A percentile compares a stretch with the other conserved stretches of the same genome.
Evolutionary conservation across 2,329 filamentous ascomycete genomes (phyloP).

Genomic region (Ciborinia camelliae): DNA sequence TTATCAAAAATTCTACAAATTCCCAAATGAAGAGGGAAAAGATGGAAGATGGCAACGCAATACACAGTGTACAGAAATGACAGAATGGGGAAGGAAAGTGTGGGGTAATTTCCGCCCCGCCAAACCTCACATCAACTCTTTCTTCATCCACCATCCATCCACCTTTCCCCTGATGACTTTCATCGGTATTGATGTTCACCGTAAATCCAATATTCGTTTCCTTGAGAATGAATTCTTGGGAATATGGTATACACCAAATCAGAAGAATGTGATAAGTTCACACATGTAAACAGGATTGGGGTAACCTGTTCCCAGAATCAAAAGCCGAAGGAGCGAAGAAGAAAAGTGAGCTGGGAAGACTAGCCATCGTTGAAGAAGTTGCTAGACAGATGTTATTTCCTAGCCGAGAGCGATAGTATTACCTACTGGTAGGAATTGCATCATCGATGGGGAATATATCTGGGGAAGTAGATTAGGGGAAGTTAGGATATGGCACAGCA

Average conservation of each 20-base stretch:
- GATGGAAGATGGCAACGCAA: no score
- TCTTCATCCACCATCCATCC: no score
- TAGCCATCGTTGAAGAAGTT: constrained; percentile 42
- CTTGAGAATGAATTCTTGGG: background rate
- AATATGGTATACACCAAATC: background rate
- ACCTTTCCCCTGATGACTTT: no score
- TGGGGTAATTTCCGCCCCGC: no score
- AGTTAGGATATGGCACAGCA: background rate
- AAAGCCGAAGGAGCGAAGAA: constrained; percentile 24
- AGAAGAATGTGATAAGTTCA: background rate
- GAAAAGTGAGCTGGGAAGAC: constrained; percentile 27
- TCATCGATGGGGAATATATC: constrained; percentile 44
- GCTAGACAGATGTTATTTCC: constrained; percentile 51
- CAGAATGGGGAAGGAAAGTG: no score
- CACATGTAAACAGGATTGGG: constrained; percentile 27
- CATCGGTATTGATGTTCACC: constrained; percentile 13
- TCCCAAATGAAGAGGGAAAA: no score
- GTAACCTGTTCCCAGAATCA: constrained; percentile 26
- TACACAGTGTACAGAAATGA: no score
- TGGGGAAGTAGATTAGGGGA: background rate
- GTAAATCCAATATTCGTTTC: background rate
- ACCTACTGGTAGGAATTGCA: constrained; percentile 52
- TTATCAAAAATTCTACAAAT: no score
- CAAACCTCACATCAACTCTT: no score
- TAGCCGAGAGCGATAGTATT: constrained; percentile 48